A percentile compares a stretch with the other conserved stretches of the same genome.
Conservation (phyloP, 805 yeast species). For the Grigorovia transvaalensis region DNA sequence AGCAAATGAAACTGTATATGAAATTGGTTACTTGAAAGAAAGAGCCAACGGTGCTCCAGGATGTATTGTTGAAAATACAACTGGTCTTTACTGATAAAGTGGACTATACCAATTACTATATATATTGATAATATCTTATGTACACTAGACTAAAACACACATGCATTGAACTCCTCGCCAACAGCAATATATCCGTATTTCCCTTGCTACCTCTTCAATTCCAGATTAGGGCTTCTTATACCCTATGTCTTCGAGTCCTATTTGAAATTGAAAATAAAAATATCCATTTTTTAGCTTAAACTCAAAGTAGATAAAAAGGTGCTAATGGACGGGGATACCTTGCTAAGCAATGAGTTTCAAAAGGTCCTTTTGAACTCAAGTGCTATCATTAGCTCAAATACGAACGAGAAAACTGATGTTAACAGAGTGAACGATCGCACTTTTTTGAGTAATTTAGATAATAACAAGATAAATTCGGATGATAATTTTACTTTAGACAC, state of each 20-base stretch:
- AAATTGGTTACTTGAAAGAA: conserved; percentile 49
- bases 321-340: conserved; percentile 1
- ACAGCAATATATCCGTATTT: too few relatives aligned
- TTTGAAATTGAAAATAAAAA: too few relatives aligned
- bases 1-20: conserved; percentile 67
- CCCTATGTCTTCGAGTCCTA: neutral
- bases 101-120: too few relatives aligned
- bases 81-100: conserved; percentile 15
- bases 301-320: neutral
- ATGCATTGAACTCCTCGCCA: neutral
- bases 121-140: neutral
- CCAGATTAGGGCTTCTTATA: too few relatives aligned
- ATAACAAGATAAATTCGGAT: neutral
- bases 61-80: conserved; percentile 45
- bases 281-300: too few relatives aligned
- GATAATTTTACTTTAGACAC: conserved; percentile 15
- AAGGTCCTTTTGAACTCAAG: conserved; percentile 18
- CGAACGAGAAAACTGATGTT: neutral
- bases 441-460: neutral
- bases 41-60: conserved; percentile 43
- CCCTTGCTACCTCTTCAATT: neutral
- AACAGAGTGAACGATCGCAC: neutral
- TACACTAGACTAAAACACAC: neutral
- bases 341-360: conserved; percentile 24
- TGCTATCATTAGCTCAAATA: conserved; percentile 3